Percentiles rank a stretch among this genome's conserved stretches.
Conservation (phyloP, 2,329 filamentous ascomycete species). For the Fusarium albosuccineum region DNA sequence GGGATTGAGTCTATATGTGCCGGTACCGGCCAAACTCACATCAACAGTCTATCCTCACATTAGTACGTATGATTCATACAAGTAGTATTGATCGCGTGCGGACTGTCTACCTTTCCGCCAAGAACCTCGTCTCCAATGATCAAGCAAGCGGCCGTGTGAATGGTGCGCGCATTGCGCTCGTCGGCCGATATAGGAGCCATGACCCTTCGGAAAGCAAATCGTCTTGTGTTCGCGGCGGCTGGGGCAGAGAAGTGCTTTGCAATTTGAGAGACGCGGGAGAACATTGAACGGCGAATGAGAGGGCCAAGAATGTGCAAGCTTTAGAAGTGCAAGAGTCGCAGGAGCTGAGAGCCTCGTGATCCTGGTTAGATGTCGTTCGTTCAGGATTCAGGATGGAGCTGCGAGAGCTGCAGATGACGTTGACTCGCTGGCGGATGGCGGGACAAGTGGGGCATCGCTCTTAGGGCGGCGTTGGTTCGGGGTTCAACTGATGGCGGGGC, state of each 20-base stretch:
- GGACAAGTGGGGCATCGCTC: slow-evolving; percentile 28
- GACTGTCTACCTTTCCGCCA: slow-evolving; percentile 81
- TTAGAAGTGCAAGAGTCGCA: slow-evolving; percentile 10
- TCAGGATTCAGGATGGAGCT: slow-evolving; percentile 14
- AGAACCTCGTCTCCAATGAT: slow-evolving; percentile 98
- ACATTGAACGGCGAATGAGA: slow-evolving; percentile 67
- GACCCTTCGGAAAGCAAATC: slow-evolving; percentile 54
- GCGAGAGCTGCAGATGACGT: slow-evolving; percentile 32
- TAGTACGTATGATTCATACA: slow-evolving; percentile 29
- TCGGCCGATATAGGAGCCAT: slow-evolving; percentile 57
- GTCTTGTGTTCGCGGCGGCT: slow-evolving; percentile 51
- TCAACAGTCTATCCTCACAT: slow-evolving; percentile 52
- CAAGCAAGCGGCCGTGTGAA: slow-evolving; percentile 90
- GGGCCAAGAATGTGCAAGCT: slow-evolving; percentile 4
- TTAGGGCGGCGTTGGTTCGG: slow-evolving; percentile 11
- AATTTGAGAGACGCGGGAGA: slow-evolving; percentile 80
- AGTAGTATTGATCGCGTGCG: neutral
- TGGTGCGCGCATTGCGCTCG: slow-evolving; percentile 73
- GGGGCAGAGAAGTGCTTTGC: slow-evolving; percentile 72
- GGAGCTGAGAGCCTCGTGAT: slow-evolving; percentile 16
- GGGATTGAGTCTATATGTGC: neutral
- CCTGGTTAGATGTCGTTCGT: slow-evolving; percentile 24
- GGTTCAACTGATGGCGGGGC: slow-evolving; percentile 32
- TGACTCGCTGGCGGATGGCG: slow-evolving; percentile 30
- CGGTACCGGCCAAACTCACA: slow-evolving; percentile 48